These are phyloP conservation scores for Schwanniomyces polymorphus DNA, from an alignment of 805 yeast genomes.

Conservation along the genomic window DNA sequence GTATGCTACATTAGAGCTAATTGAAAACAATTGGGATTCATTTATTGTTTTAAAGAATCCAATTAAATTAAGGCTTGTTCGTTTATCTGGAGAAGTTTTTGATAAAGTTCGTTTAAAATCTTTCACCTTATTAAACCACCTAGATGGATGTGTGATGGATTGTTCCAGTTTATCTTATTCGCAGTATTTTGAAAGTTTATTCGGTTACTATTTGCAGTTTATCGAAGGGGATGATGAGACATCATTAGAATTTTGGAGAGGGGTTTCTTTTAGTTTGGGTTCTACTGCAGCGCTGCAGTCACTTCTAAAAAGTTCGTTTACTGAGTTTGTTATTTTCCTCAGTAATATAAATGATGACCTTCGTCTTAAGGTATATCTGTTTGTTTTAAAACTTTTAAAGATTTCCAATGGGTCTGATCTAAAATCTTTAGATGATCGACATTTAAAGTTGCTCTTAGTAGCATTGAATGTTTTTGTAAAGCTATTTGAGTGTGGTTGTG, in stretches of 20 bases:
- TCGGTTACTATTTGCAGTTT: conserved; percentile 14
- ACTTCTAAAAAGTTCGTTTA: conserved; percentile 44
- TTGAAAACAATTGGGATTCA: conserved; percentile 24
- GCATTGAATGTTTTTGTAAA: conserved; percentile 32
- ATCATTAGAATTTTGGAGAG: conserved; percentile 52
- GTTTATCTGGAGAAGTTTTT: conserved; percentile 65
- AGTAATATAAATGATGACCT: conserved; percentile 17
- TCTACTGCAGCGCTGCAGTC: conserved; percentile 50
- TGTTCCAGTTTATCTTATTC: background rate
- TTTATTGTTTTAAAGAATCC: conserved; percentile 5
- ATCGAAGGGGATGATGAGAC: conserved; percentile 9
- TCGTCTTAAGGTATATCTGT: conserved; percentile 9
- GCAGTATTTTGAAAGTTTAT: conserved; percentile 23
- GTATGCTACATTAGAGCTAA: conserved; percentile 43
- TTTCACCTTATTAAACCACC: conserved; percentile 29
- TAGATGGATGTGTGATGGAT: conserved; percentile 10
- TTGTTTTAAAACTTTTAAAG: conserved; percentile 17
- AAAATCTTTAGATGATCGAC: conserved; percentile 11
- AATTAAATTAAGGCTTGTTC: conserved; percentile 39
- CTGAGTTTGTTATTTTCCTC: conserved; percentile 30
- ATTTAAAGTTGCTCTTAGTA: conserved; percentile 20
- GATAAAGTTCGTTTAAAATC: conserved; percentile 52
- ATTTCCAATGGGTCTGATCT: conserved; percentile 10
- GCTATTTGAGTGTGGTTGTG: conserved; percentile 38
- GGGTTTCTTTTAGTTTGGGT: conserved; percentile 55